Evolutionary conservation across 1,139 yeast species (phyloP).

Genomic region (Suhomyces chickasaworum): DNA sequence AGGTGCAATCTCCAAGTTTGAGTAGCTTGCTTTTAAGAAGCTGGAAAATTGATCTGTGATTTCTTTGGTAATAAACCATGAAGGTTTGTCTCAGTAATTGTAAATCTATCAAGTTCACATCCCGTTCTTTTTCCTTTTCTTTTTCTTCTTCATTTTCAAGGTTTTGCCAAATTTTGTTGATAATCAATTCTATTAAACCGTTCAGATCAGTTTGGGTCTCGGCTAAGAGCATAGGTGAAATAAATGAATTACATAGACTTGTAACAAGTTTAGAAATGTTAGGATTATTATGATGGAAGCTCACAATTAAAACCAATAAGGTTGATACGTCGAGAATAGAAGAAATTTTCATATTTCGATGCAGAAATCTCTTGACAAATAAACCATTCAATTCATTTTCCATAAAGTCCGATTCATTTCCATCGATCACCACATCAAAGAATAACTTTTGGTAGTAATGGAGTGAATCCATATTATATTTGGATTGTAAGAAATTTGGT

Average conservation of each 20-base stretch:
- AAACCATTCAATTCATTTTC: slow-evolving; percentile 14
- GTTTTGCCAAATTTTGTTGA: background rate
- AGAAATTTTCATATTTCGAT: slow-evolving; percentile 2
- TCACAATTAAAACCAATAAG: background rate
- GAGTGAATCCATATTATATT: slow-evolving; percentile 2
- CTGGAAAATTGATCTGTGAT: background rate
- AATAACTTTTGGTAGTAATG: slow-evolving; percentile 12
- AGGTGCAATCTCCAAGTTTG: background rate
- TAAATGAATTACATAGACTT: background rate
- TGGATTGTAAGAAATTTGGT: slow-evolving; percentile 5
- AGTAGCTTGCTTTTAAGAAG: background rate
- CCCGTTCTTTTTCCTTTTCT: too few relatives aligned
- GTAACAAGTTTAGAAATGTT: background rate
- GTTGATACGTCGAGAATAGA: background rate
- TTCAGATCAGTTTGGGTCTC: background rate
- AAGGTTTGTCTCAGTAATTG: background rate
- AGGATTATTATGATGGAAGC: background rate
- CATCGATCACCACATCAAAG: slow-evolving; percentile 9
- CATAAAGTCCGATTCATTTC: slow-evolving; percentile 3
- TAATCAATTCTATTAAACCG: background rate
- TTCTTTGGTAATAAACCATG: background rate
- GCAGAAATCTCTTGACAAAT: slow-evolving; percentile 6
- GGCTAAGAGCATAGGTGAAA: background rate
- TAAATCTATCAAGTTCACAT: background rate
- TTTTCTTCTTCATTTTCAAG: too few relatives aligned